Evolutionary conservation across 2,329 filamentous ascomycete genomes (phyloP).

Genomic region (Xenoacremonium recifei): DNA sequence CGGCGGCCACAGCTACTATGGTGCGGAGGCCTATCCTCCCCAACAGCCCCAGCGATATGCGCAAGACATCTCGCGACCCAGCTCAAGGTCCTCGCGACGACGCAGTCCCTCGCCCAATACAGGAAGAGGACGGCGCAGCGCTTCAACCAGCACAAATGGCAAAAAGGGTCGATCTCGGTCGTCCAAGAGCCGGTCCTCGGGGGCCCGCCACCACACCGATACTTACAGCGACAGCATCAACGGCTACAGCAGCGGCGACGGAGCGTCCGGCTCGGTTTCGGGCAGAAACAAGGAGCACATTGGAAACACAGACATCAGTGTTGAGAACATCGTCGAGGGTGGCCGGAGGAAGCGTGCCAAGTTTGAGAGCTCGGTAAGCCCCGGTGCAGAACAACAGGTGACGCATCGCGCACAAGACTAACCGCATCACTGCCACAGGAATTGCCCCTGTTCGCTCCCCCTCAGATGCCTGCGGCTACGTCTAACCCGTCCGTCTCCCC

Average conservation of each 20-base stretch:
- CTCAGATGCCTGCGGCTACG: conserved; percentile 88
- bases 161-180: conserved; percentile 71
- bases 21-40: conserved; percentile 50
- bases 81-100: conserved; percentile 68
- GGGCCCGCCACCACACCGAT: conserved; percentile 53
- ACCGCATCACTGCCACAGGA: conserved; percentile 60
- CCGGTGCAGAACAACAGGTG: conserved; percentile 19
- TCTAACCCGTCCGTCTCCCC: conserved; percentile 98
- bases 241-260: conserved; percentile 86
- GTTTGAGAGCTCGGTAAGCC: conserved; percentile 91
- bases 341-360: conserved; percentile 93
- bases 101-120: conserved; percentile 75
- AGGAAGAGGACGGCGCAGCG: conserved; percentile 71
- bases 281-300: conserved; percentile 81
- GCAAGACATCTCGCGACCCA: conserved; percentile 64
- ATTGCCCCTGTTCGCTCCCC: conserved; percentile 90
- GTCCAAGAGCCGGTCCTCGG: conserved; percentile 62
- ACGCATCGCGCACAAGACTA: conserved; percentile 16
- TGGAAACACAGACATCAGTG: conserved; percentile 93
- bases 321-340: conserved; percentile 97
- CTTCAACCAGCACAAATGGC: conserved; percentile 60
- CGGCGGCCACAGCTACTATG: conserved; percentile 51
- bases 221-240: conserved; percentile 62
- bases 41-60: conserved; percentile 51
- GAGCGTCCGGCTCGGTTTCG: conserved; percentile 68